Percentiles rank a stretch among this genome's conserved stretches.
Conservation (phyloP, 2,329 filamentous ascomycete genomes). For the Cercospora zeae-maydis region DNA sequence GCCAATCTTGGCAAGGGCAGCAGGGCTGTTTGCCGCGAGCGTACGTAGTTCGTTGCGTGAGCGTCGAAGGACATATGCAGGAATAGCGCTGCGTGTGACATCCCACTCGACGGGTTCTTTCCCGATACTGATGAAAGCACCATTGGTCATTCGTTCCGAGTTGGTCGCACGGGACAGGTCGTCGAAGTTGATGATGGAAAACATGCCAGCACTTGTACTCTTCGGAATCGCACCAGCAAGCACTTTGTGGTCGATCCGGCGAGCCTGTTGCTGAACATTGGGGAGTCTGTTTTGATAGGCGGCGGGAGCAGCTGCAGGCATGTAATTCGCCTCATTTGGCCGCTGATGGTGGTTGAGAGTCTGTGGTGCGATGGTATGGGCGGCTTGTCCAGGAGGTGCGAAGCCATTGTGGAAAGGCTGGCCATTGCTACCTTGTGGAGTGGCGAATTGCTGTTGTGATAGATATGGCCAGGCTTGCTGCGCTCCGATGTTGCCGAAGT, state of each 20-base stretch:
- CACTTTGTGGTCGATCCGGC: constrained; percentile 27
- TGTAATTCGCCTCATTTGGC: constrained; percentile 16
- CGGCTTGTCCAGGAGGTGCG: constrained; percentile 17
- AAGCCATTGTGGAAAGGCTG: constrained; percentile 25
- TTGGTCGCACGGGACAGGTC: constrained; percentile 44
- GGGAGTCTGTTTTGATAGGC: constrained; percentile 16
- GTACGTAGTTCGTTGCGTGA: constrained; percentile 47
- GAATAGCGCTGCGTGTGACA: constrained; percentile 46
- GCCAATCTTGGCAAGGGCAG: constrained; percentile 39
- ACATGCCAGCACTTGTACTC: constrained; percentile 36
- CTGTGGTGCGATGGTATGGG: constrained; percentile 34
- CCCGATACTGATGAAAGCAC: constrained; percentile 42
- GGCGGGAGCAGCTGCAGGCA: constrained; percentile 10
- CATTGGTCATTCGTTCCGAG: constrained; percentile 42
- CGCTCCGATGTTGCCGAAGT: constrained; percentile 24
- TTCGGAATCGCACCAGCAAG: constrained; percentile 32
- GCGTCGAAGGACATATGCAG: constrained; percentile 42
- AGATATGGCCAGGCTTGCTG: constrained; percentile 27
- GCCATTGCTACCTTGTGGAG: constrained; percentile 14
- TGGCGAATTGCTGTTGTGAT: constrained; percentile 27
- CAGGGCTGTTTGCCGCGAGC: constrained; percentile 42
- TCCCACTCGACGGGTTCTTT: constrained; percentile 41
- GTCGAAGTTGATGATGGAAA: constrained; percentile 43
- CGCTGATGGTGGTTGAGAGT: constrained; percentile 27
- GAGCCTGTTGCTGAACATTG: constrained; percentile 6